phyloP scores from a whole-genome alignment of 305 asterid species.

The Solanum aculeatissimum region DNA sequence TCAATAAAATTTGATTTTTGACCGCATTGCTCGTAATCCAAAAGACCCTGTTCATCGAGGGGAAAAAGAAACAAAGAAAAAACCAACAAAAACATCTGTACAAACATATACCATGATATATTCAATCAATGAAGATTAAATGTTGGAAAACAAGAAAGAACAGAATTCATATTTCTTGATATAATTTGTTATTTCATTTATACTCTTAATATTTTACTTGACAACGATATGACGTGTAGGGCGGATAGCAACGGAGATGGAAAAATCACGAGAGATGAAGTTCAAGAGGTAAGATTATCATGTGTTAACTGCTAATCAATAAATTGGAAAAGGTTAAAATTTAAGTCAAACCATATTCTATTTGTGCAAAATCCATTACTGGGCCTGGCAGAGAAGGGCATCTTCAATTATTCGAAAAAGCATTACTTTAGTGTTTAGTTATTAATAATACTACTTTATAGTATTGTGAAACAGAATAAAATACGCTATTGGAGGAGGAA shows the following conservation, averaged over 20 bases:
- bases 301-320: slow-evolving; percentile 4
- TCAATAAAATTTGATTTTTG: neutral
- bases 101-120: neutral
- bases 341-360: slow-evolving; percentile 28
- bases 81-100: neutral
- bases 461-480: neutral
- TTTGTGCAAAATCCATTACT: slow-evolving; percentile 4
- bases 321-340: neutral
- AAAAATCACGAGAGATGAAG: slow-evolving; percentile 80
- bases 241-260: slow-evolving; percentile 90
- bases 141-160: neutral
- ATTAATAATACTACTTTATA: neutral
- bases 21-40: neutral
- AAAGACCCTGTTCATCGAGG: neutral
- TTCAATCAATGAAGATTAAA: neutral
- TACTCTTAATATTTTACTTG: neutral
- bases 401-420: neutral
- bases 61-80: neutral
- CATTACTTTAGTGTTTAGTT: neutral
- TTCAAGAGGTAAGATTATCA: slow-evolving; percentile 53
- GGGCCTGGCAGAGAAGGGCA: no score
- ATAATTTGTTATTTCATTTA: neutral
- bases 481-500: neutral
- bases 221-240: slow-evolving; percentile 24
- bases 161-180: neutral